phyloP scores from a whole-genome alignment of 1,139 yeast species.

The Lodderomyces metapsilosis region DNA sequence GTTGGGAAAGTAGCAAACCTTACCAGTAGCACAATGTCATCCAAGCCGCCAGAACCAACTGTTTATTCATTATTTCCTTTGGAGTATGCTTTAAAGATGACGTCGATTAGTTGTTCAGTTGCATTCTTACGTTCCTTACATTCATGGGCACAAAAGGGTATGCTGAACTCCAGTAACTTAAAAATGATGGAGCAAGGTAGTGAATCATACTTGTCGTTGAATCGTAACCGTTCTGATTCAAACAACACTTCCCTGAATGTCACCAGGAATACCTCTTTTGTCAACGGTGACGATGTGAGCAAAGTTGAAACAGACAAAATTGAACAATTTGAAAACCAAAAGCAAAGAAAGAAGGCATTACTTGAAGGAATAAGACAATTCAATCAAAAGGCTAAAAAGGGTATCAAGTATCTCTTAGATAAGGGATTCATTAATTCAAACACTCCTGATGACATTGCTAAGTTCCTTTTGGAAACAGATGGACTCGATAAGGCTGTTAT shows the following conservation, averaged over 20 bases:
- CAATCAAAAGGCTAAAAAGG: constrained; percentile 82
- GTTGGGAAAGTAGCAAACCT: constrained; percentile 70
- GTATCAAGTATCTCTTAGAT: constrained; percentile 60
- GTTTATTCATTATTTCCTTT: constrained; percentile 57
- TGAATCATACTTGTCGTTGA: constrained; percentile 20
- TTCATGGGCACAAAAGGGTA: constrained; percentile 85
- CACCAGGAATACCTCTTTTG: constrained; percentile 35
- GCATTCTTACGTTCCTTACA: constrained; percentile 78
- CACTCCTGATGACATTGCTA: constrained; percentile 69
- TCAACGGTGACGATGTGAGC: constrained; percentile 31
- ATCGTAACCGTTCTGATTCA: constrained; percentile 44
- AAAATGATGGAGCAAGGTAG: constrained; percentile 10
- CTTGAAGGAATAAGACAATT: constrained; percentile 77
- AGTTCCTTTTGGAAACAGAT: constrained; percentile 70
- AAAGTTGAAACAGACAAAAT: constrained; percentile 57
- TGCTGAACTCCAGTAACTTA: constrained; percentile 15
- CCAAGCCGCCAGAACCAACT: constrained; percentile 65
- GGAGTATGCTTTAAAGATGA: constrained; percentile 82
- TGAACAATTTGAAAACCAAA: constrained; percentile 78
- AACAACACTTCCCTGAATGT: constrained; percentile 24
- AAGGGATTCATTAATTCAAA: constrained; percentile 62
- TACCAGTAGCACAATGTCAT: constrained; percentile 63
- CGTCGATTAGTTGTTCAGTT: constrained; percentile 76
- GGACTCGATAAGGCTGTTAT: constrained; percentile 80
- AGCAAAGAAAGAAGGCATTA: constrained; percentile 78